Percentiles rank a stretch among this genome's conserved stretches.
Evolutionary conservation across 306 rosid genomes (phyloP).

Genomic region (Macrotyloma uniflorum): DNA sequence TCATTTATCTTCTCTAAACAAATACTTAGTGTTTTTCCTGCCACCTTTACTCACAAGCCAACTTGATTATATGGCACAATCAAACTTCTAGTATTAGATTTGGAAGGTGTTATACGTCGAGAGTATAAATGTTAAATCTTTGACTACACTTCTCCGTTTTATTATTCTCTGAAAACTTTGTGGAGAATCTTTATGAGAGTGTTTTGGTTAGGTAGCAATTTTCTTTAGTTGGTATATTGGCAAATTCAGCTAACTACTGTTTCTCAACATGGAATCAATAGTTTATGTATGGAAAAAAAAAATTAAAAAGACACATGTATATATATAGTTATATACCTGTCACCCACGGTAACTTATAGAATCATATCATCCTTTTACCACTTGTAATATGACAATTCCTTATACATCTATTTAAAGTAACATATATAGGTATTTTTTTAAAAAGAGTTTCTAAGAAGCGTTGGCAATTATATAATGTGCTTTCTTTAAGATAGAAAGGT

Average conservation of each 20-base stretch:
- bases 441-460: conserved; percentile 20
- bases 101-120: conserved; percentile 31
- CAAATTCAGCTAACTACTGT: conserved; percentile 63
- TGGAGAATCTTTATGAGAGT: conserved; percentile 47
- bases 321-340: conserved; percentile 19
- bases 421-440: conserved; percentile 29
- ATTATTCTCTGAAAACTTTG: conserved; percentile 37
- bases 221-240: conserved; percentile 73
- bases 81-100: conserved; percentile 31
- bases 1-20: conserved; percentile 40
- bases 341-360: conserved; percentile 15
- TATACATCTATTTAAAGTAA: not conserved
- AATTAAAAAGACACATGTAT: not conserved
- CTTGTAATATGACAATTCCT: conserved; percentile 4
- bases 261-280: conserved; percentile 40
- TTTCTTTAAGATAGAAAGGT: conserved; percentile 52
- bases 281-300: conserved; percentile 9
- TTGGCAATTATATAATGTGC: conserved; percentile 41
- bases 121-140: conserved; percentile 37
- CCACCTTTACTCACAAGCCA: conserved; percentile 63
- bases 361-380: conserved; percentile 4
- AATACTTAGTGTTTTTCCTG: conserved; percentile 40
- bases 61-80: conserved; percentile 38
- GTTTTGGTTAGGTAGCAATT: conserved; percentile 62
- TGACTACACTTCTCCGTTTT: conserved; percentile 26